Base-by-base conservation (phyloP, 305 asterid species). In the Fraxinus albicans region DNA sequence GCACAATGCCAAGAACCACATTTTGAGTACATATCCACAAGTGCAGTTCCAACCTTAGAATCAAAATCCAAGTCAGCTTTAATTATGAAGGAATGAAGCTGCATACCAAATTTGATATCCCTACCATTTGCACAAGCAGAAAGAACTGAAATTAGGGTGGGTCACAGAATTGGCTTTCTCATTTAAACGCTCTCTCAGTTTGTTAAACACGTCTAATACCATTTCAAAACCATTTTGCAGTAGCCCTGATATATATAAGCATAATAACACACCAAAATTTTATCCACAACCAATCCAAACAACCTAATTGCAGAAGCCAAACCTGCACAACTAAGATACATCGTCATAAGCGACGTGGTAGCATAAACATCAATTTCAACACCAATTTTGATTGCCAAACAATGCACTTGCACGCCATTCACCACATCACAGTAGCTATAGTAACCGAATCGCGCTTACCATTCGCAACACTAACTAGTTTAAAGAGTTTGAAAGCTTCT, bases 11-110 rank as follows among this genome's bases (percentile, higher is more conserved):
- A 92, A 47, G 89, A 89, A 78, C 91, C 90, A 65, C 98, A 92
- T 82, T 96, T 96, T 1, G 95, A 93, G 82, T 96, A 96, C 97
- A 96, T 90, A 87, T 94, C 95, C 42, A 94, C 88, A 60, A 94
- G 95, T 79, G 91, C 87, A 77, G 95, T 96, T 69, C 95, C 95
- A 34, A 96, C 92, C 44, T 79, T 89, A 3, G 89, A 86, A 82
- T 86, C 90, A 17, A 58, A 78, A 19, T 84, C 86, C 69, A 91
- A 78, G 80, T 80, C 83, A 25, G 55, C 65, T 86, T 96, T 96
- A 73, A 85, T 70, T 19, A 86, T 83, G 38, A 86, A 73, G 67
- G 92, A 95, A 78, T 94, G 98, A 35, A 96, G 85, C 89, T 92
- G 99, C 89, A 55, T 81, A 21, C 98, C 99, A 79, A 92, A 88